phyloP scores from a whole-genome alignment of 495 filamentous ascomycete genomes.

The Penicillium tannophilum region DNA sequence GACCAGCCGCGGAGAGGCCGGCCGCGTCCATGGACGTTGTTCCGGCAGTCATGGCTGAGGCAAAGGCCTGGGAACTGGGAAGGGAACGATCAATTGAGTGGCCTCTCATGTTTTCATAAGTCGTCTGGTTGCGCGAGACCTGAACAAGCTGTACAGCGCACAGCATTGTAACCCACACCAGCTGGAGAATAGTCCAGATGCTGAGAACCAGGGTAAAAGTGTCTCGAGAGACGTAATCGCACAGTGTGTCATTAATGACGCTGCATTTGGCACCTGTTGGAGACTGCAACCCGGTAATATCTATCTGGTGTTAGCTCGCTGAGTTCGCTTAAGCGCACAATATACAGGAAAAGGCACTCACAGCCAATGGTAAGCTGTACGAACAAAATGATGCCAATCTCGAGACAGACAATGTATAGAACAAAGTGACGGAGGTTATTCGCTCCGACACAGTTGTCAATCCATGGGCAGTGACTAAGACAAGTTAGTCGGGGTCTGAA shows the following conservation, averaged over 20 bases:
- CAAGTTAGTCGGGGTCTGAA: slow-evolving; percentile 40
- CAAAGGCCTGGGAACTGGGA: slow-evolving; percentile 65
- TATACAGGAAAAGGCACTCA: slow-evolving; percentile 38
- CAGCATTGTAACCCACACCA: slow-evolving; percentile 95
- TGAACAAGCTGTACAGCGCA: slow-evolving; percentile 90
- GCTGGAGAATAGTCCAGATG: slow-evolving; percentile 78
- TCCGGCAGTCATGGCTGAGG: slow-evolving; percentile 76
- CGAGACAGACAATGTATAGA: slow-evolving; percentile 77
- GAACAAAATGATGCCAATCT: slow-evolving; percentile 71
- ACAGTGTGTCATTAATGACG: slow-evolving; percentile 72
- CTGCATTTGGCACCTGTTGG: slow-evolving; percentile 63
- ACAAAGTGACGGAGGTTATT: slow-evolving; percentile 97
- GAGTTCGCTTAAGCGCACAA: neutral
- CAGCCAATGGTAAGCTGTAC: slow-evolving; percentile 53
- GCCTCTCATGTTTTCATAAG: slow-evolving; percentile 90
- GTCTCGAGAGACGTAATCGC: slow-evolving; percentile 73
- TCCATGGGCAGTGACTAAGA: slow-evolving; percentile 92
- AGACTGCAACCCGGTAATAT: slow-evolving; percentile 56
- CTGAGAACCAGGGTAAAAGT: slow-evolving; percentile 78
- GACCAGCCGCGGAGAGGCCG: slow-evolving; percentile 61
- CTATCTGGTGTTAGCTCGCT: slow-evolving; percentile 35
- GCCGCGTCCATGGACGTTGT: slow-evolving; percentile 67
- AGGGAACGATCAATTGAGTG: slow-evolving; percentile 55
- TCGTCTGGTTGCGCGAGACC: slow-evolving; percentile 87
- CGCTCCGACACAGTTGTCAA: slow-evolving; percentile 90